Evolutionary conservation across 495 filamentous ascomycete genomes (phyloP).

Genomic region (Elaphomyces granulatus): DNA sequence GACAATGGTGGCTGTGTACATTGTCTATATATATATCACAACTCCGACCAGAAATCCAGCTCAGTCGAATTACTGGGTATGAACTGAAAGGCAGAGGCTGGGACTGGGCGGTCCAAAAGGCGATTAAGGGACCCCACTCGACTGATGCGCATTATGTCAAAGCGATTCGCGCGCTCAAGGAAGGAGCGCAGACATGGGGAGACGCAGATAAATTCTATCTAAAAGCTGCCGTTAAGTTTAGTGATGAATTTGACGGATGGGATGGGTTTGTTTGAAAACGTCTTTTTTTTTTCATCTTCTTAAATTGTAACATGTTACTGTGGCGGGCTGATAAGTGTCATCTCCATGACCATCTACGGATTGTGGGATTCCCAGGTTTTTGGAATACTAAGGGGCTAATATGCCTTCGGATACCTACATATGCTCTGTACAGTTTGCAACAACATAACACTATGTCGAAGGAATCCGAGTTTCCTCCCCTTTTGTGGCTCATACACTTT

Average conservation of each 20-base stretch:
- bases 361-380: too few relatives aligned
- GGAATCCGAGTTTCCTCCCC: too few relatives aligned
- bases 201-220: slow-evolving; percentile 64
- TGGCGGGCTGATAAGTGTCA: too few relatives aligned
- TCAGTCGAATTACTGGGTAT: slow-evolving; percentile 44
- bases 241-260: slow-evolving; percentile 68
- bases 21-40: slow-evolving; percentile 64
- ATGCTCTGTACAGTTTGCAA: too few relatives aligned
- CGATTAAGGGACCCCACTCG: slow-evolving; percentile 46
- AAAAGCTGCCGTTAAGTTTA: slow-evolving; percentile 66
- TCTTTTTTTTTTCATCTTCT: too few relatives aligned
- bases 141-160: slow-evolving; percentile 77
- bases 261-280: slow-evolving; percentile 35
- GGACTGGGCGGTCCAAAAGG: slow-evolving; percentile 57
- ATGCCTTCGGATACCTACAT: too few relatives aligned
- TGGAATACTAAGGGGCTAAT: too few relatives aligned
- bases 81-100: slow-evolving; percentile 53
- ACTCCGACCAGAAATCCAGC: slow-evolving; percentile 52
- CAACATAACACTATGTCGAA: too few relatives aligned
- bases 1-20: slow-evolving; percentile 80
- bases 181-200: slow-evolving; percentile 67
- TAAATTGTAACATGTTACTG: too few relatives aligned
- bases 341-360: too few relatives aligned
- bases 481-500: too few relatives aligned
- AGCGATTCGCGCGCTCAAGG: slow-evolving; percentile 59